Evolutionary conservation across 768 basidiomycete species (phyloP), one percentile per base, ranked within the genome.

Genomic region (Trametes gibbosa): DNA sequence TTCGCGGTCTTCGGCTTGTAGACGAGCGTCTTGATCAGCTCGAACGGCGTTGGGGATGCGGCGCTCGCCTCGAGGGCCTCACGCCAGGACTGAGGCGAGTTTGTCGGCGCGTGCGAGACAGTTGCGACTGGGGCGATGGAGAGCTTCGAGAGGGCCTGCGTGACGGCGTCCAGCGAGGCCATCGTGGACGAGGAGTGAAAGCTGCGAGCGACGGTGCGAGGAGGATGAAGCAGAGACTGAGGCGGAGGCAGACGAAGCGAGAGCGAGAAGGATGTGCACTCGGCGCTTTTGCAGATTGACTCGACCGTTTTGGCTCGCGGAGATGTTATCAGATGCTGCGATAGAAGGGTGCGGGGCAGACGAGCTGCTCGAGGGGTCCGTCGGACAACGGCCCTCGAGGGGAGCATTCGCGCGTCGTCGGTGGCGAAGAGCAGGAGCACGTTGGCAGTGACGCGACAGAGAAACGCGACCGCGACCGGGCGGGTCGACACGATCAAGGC

Each of bases 1-100:
- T 97, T 97, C n/a, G 94, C 89, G 2, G 94, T 93, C 75, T 95
- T 95, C 32, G 95, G 95, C 71, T 98, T 98, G 86, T 92, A 96
- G 56, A 96, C 87, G 65, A 95, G 86, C 48, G 89, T 90, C 73
- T 94, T 95, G 71, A 90, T 81, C 66, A 92, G 79, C 71, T 90
- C 84, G 68, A 87, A 90, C 16, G 78, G 76, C 47, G 74, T 75
- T 1, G 87, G 86, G 23, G 80, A 75, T 13, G 79, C 74, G 39
- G 79, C 64, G 50, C 74, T 72, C 7, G 81, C 77, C 61, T 80
- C 76, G 66, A 97, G 74, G 43, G 86, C 83, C 43, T 86, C 86
- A 63, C 83, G 84, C 94, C 94, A 96, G 45, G 84, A 74, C 0
- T 83, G 80, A 1, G 89, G 92, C 45, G 89, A 90, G 56, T 77